phyloP scores from a whole-genome alignment of 805 yeast genomes.

The Candida multigemmis region DNA sequence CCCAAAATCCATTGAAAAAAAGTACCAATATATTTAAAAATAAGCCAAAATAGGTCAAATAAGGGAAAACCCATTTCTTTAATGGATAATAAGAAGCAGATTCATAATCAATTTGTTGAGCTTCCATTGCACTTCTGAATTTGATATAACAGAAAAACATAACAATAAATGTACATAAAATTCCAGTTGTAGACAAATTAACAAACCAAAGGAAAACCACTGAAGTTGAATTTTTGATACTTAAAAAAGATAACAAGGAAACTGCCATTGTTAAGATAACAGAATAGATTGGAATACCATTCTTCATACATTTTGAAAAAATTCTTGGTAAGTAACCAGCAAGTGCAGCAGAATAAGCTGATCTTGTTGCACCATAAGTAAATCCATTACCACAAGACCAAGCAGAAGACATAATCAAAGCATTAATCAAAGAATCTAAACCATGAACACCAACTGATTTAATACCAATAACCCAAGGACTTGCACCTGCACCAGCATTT shows the following conservation, averaged over 20 bases:
- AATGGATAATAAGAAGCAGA: constrained; percentile 10
- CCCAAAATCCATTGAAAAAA: constrained; percentile 33
- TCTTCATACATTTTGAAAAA: constrained; percentile 20
- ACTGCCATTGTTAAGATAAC: constrained; percentile 12
- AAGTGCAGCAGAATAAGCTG: constrained; percentile 22
- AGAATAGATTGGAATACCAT: constrained; percentile 24
- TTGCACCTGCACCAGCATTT: constrained; percentile 29
- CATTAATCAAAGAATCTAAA: constrained; percentile 25
- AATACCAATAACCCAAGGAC: constrained; percentile 31
- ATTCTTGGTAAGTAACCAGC: constrained; percentile 27
- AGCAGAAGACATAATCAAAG: constrained; percentile 21
- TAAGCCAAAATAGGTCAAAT: constrained; percentile 14
- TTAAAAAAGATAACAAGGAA: constrained; percentile 19
- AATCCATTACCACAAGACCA: constrained; percentile 30
- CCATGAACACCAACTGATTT: constrained; percentile 24
- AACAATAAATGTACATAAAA: constrained; percentile 19
- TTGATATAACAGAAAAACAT: constrained; percentile 24
- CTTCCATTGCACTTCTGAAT: constrained; percentile 17
- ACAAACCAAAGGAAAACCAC: constrained; percentile 27
- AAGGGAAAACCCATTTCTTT: constrained; percentile 15
- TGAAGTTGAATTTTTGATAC: constrained; percentile 15
- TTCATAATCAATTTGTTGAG: constrained; percentile 14
- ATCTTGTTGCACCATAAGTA: constrained; percentile 25
- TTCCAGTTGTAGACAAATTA: constrained; percentile 25
- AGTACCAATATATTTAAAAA: constrained; percentile 15